A percentile compares a stretch with the other conserved stretches of the same genome.
phyloP scores from a whole-genome alignment of 495 filamentous ascomycete species.

The Neurospora sp. region DNA sequence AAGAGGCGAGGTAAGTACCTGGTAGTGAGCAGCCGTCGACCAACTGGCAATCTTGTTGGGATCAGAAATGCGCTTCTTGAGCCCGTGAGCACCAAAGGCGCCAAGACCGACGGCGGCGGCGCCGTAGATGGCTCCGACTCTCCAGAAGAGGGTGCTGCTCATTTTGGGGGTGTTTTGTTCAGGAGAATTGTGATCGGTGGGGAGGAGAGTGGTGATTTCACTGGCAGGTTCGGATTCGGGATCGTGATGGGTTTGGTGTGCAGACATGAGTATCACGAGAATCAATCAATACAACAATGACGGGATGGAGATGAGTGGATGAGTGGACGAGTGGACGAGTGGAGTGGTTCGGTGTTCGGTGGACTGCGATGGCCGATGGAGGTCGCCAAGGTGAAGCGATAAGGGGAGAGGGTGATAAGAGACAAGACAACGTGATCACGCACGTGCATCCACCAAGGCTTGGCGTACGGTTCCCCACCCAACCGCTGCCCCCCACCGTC shows the following conservation, averaged over 20 bases:
- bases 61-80: constrained; percentile 46
- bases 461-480: too few species aligned
- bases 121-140: constrained; percentile 48
- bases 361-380: not conserved
- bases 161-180: constrained; percentile 2
- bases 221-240: not conserved
- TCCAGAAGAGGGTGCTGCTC: constrained; percentile 38
- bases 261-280: not conserved
- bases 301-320: not conserved
- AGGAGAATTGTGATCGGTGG: not conserved
- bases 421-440: not conserved
- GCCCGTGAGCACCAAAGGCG: constrained; percentile 55
- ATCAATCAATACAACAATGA: not conserved
- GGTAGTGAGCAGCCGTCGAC: constrained; percentile 51
- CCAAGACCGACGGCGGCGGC: constrained; percentile 48
- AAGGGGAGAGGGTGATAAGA: not conserved
- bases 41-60: constrained; percentile 44
- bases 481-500: too few species aligned
- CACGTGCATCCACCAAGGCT: not conserved
- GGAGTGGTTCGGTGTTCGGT: not conserved
- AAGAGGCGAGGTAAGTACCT: constrained; percentile 26
- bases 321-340: too few species aligned
- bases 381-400: not conserved
- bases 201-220: not conserved
- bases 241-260: not conserved